Percentiles rank a stretch among this genome's conserved stretches.
These are phyloP conservation scores for Talinum fruticosum DNA, from an alignment of 148 eudicot species.

Conservation along the genomic window DNA sequence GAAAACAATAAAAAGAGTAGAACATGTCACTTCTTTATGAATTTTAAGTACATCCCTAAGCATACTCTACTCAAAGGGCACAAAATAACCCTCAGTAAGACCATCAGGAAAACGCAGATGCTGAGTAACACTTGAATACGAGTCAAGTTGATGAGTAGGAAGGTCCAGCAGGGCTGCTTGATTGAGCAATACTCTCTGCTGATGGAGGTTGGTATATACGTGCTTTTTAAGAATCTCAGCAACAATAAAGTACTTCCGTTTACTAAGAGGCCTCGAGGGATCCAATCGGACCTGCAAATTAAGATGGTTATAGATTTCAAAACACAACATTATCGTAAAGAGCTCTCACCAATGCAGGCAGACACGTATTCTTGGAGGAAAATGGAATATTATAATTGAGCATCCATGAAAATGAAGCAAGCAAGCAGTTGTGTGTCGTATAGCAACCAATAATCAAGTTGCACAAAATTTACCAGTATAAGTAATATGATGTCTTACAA, in stretches of 20 bases:
- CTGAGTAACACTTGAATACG: conserved; percentile 1
- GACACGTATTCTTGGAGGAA: background rate
- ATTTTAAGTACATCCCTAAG: conserved; percentile 6
- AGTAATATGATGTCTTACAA: background rate
- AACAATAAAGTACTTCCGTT: conserved; percentile 79
- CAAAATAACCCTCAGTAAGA: background rate
- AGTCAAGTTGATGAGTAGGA: conserved; percentile 38
- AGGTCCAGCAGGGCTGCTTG: conserved; percentile 35
- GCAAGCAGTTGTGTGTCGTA: background rate
- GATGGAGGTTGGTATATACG: conserved; percentile 66
- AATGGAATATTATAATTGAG: background rate
- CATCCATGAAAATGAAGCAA: conserved; percentile 6
- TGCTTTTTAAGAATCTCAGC: conserved; percentile 90
- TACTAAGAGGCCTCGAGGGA: conserved; percentile 91
- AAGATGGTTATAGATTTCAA: conserved; percentile 12
- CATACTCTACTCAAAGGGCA: background rate
- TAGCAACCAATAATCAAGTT: background rate
- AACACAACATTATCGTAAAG: background rate
- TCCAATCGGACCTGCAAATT: conserved; percentile 70
- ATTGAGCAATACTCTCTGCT: conserved; percentile 26
- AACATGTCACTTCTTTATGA: conserved; percentile 2
- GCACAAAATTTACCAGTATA: background rate
- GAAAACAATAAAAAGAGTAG: background rate
- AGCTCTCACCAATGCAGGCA: background rate
- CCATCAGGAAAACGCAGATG: background rate